Evolutionary conservation across 805 yeast genomes (phyloP), one percentile per base, ranked within the genome.

Genomic region (Lipomyces yamadae): DNA sequence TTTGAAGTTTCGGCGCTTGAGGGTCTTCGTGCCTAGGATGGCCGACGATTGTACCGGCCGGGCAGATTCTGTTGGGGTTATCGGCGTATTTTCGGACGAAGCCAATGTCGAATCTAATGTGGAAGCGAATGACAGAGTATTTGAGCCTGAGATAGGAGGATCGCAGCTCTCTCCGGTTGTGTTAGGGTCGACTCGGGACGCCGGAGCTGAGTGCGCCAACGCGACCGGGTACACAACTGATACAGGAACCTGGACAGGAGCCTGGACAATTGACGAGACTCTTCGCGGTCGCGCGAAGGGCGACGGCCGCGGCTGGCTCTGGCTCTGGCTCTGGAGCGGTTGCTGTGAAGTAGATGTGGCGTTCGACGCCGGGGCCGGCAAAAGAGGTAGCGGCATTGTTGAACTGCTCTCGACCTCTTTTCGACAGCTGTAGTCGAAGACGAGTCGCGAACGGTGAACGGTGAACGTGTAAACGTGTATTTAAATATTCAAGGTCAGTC

Each of bases 1-100:
- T 75, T 88, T 88, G 70, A 86, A 76, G 72, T 88, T 88, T 64
- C 85, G 79, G 70, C 90, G 80, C 69, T 84, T 84, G 64, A 87
- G 74, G 0, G 88, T 80, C 72, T 80, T 84, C 33, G 70, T 39
- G 10, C 54, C 34, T 32, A 48, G 37, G 18, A 62, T 56, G 30
- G 55, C 6, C 5, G 64, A 29, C 42, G 33, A 5, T 24, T 32
- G 53, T 48, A 54, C 18, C 45, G 33, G 35, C 55, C n/a, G 30
- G 7, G 15, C 34, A 5, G 55, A 52, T 3, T 4, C 55, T 15
- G 55, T 13, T 15, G n/a, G 34, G 35, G 13, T 13, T 11, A 15
- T 24, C 34, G 55, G 29, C 11, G n/a, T 11, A n/a, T 34, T 18
- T 29, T 50, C 18, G 4, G 57, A 48, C 15, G 58, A 18, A 24